These are phyloP conservation scores for Fusarium pseudograminearum DNA, from an alignment of 2,329 filamentous ascomycete species.

Conservation along the genomic window DNA sequence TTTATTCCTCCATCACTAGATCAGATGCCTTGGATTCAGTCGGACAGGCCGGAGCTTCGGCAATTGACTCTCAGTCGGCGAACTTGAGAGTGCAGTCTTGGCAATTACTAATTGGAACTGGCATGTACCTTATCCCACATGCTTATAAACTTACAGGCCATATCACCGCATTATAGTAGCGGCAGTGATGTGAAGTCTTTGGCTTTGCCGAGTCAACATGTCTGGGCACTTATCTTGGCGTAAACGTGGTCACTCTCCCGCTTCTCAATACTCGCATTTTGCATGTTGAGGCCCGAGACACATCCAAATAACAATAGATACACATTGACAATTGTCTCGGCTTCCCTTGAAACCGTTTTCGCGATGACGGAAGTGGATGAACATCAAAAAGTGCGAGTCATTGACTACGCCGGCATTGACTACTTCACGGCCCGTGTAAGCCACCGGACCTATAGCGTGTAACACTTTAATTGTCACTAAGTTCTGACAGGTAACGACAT, in stretches of 20 bases:
- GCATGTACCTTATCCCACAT: not conserved
- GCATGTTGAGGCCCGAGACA: not conserved
- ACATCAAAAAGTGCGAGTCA: not conserved
- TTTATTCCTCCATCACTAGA: not conserved
- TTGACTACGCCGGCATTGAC: not conserved
- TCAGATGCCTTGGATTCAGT: not conserved
- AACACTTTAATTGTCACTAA: conserved; percentile 8
- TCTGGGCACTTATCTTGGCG: not conserved
- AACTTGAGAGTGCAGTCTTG: not conserved
- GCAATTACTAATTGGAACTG: not conserved
- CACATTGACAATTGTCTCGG: not conserved
- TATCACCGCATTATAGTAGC: not conserved
- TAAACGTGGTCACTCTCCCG: not conserved
- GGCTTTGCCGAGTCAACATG: not conserved
- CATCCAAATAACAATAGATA: not conserved
- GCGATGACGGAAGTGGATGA: not conserved
- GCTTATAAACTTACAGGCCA: not conserved
- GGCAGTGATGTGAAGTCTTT: not conserved
- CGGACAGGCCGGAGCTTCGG: conserved; percentile 1
- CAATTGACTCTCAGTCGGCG: not conserved
- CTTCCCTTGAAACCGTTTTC: not conserved
- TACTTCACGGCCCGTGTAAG: conserved; percentile 1
- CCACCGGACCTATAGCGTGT: conserved; percentile 9
- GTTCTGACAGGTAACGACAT: not conserved
- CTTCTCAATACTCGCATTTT: not conserved